Percentiles rank a stretch among this genome's conserved stretches.
Evolutionary conservation across 1,284 basidiomycete species (phyloP).

Genomic region (Fomitopsis betulina): DNA sequence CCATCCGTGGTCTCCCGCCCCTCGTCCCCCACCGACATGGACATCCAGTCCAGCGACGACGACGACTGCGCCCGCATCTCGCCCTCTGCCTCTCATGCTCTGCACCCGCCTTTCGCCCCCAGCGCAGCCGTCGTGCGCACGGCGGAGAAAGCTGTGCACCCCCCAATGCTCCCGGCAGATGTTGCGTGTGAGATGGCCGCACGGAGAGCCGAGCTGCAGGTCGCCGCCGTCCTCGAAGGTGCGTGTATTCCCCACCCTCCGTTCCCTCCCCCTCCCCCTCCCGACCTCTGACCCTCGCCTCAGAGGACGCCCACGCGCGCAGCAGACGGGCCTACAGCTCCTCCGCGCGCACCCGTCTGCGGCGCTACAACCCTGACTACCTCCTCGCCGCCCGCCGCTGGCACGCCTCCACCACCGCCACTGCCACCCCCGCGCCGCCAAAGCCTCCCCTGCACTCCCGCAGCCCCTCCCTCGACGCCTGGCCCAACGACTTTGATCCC

Average conservation of each 20-base stretch:
- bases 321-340: neutral
- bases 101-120: neutral
- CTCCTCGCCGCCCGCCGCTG: neutral
- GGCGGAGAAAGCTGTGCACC: neutral
- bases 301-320: neutral
- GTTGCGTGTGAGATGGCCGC: neutral
- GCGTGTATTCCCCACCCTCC: too few species aligned
- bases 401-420: neutral
- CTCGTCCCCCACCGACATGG: neutral
- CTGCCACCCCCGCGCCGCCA: neutral
- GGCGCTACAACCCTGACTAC: neutral
- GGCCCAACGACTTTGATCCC: neutral
- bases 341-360: neutral
- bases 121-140: neutral
- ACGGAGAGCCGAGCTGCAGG: neutral
- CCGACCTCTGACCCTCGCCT: neutral
- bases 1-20: neutral
- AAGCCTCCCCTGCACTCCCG: neutral
- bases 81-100: neutral
- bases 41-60: neutral
- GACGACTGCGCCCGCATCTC: neutral
- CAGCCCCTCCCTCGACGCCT: neutral
- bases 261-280: neutral
- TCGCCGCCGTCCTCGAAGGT: neutral
- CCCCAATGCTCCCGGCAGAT: neutral